Conservation (phyloP, 768 basidiomycete species). For the Filobasidium floriforme region DNA sequence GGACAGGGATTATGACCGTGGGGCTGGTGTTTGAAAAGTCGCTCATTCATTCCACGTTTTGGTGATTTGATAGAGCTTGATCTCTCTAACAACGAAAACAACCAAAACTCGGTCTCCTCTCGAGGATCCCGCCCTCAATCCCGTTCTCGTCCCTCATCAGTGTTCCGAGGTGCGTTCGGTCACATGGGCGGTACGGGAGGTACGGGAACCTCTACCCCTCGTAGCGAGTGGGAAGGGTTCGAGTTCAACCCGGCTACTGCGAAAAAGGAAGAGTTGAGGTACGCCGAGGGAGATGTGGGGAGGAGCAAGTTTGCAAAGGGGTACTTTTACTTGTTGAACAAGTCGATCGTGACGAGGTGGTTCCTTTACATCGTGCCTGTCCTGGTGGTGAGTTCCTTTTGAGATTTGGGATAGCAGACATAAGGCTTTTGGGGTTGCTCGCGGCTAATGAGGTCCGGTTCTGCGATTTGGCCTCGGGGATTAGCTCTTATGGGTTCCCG, state of each 20-base stretch:
- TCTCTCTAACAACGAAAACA: background rate
- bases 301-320: slow-evolving; percentile 53
- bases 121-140: slow-evolving; percentile 1
- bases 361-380: slow-evolving; percentile 65
- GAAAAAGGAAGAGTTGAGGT: slow-evolving; percentile 39
- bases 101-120: slow-evolving; percentile 9
- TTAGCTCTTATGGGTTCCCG: slow-evolving; percentile 46
- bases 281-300: slow-evolving; percentile 43
- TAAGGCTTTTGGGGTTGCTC: background rate
- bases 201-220: slow-evolving; percentile 13
- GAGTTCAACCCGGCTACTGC: slow-evolving; percentile 41
- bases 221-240: slow-evolving; percentile 42
- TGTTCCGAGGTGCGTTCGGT: slow-evolving; percentile 6
- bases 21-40: background rate
- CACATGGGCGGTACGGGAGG: background rate
- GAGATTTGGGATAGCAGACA: slow-evolving; percentile 55
- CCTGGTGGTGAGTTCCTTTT: slow-evolving; percentile 52
- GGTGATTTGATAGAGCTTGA: background rate
- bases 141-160: slow-evolving; percentile 9
- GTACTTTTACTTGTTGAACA: slow-evolving; percentile 67
- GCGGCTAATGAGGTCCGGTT: too few relatives aligned
- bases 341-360: slow-evolving; percentile 73
- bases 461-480: background rate
- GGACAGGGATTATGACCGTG: too few relatives aligned
- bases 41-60: background rate